Conservation (phyloP, 305 asterid species). For the Fraxinus greggii region DNA sequence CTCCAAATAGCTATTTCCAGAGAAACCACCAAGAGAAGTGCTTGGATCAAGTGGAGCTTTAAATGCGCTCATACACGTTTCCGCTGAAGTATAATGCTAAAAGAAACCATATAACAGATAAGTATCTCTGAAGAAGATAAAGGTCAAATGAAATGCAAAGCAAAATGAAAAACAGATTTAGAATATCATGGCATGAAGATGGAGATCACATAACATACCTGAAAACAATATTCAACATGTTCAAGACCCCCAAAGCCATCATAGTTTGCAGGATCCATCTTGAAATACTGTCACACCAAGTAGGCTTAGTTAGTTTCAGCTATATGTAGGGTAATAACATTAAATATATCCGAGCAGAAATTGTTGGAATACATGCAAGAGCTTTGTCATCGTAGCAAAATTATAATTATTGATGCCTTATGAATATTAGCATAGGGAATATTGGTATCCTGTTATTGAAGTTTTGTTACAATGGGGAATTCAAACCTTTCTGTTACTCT, state of each 20-base stretch:
- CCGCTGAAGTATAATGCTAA: constrained; percentile 92
- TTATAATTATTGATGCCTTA: background rate
- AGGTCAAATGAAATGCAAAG: constrained; percentile 10
- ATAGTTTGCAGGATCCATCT: constrained; percentile 79
- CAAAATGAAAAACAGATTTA: background rate
- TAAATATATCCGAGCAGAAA: background rate
- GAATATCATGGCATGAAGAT: constrained; percentile 23
- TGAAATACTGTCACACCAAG: constrained; percentile 67
- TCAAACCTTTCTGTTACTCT: background rate
- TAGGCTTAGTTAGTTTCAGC: constrained; percentile 19
- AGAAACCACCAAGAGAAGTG: constrained; percentile 96
- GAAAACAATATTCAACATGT: constrained; percentile 86
- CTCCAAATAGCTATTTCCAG: constrained; percentile 86
- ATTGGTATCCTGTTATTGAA: background rate
- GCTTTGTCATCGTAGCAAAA: background rate
- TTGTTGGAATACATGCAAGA: background rate
- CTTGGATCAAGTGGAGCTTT: constrained; percentile 97
- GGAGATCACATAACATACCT: constrained; percentile 46
- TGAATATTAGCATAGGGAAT: background rate
- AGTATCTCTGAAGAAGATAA: constrained; percentile 15
- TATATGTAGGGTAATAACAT: background rate
- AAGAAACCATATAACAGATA: constrained; percentile 28
- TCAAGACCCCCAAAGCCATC: constrained; percentile 78
- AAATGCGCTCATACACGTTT: constrained; percentile 83
- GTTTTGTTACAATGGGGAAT: background rate